Evolutionary conservation across 495 filamentous ascomycete species (phyloP).

Genomic region (Xylaria curta): DNA sequence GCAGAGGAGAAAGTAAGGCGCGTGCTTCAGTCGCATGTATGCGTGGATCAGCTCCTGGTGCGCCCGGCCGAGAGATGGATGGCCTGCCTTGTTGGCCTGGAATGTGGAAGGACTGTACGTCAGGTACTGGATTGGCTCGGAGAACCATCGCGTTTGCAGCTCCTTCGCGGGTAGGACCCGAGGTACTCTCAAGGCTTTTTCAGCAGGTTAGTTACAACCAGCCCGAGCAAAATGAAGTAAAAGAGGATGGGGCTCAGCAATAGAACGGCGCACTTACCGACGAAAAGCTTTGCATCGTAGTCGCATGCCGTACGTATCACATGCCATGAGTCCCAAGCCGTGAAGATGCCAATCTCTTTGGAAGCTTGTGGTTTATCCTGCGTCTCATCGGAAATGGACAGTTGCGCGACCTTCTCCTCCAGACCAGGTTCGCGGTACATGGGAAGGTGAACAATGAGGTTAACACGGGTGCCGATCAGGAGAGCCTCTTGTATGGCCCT

Average conservation of each 20-base stretch:
- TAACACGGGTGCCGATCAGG: constrained; percentile 72
- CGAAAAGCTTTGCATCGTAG: constrained; percentile 79
- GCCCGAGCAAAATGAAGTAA: neutral
- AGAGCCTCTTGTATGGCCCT: constrained; percentile 83
- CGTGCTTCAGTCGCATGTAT: constrained; percentile 81
- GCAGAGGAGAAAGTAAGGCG: constrained; percentile 81
- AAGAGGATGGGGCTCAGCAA: neutral
- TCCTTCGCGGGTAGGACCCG: constrained; percentile 74
- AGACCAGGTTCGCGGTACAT: constrained; percentile 68
- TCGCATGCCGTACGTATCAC: constrained; percentile 83
- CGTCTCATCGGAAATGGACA: constrained; percentile 43
- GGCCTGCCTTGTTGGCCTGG: constrained; percentile 76
- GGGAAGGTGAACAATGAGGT: constrained; percentile 78
- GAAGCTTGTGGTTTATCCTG: constrained; percentile 27
- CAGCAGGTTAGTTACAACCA: constrained; percentile 14
- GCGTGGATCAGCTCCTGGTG: constrained; percentile 80
- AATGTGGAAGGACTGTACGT: constrained; percentile 72
- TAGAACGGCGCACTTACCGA: constrained; percentile 69
- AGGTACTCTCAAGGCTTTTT: constrained; percentile 76
- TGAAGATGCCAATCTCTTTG: constrained; percentile 67
- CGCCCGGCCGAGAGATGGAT: constrained; percentile 79
- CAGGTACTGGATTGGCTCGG: constrained; percentile 86
- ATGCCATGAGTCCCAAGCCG: constrained; percentile 94
- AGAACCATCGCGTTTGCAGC: constrained; percentile 90
- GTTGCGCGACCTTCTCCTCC: constrained; percentile 47